Percentiles rank a stretch among this genome's conserved stretches.
phyloP scores from a whole-genome alignment of 345 rosid genomes.

The Atalantia buxifolia region DNA sequence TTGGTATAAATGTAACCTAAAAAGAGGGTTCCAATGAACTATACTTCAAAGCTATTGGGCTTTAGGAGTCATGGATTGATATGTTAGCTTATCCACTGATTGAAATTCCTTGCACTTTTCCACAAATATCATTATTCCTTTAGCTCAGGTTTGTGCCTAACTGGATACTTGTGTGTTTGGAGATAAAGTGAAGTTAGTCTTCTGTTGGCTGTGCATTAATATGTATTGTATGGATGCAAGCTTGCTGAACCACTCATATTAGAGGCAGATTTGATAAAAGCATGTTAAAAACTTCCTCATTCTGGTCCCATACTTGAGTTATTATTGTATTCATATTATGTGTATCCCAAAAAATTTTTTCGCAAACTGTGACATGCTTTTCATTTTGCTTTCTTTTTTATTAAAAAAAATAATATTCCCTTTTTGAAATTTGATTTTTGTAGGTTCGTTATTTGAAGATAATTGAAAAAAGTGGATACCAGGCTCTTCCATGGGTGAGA shows the following conservation, averaged over 20 bases:
- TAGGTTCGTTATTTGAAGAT: constrained; percentile 58
- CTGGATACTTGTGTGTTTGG: not conserved
- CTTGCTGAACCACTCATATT: not conserved
- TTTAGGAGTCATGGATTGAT: not conserved
- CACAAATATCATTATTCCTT: not conserved
- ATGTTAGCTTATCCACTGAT: not conserved
- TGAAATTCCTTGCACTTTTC: not conserved
- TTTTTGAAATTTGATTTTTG: not conserved
- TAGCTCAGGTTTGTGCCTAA: not conserved
- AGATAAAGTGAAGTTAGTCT: not conserved
- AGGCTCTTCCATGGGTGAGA: constrained; percentile 63
- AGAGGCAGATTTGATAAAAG: not conserved
- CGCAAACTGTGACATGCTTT: too few species aligned
- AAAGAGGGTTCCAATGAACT: not conserved
- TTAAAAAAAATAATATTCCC: not conserved
- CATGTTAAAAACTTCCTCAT: not conserved
- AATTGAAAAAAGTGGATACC: constrained; percentile 57
- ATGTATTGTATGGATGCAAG: not conserved
- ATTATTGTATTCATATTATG: not conserved
- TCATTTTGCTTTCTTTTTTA: not conserved
- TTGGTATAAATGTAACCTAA: not conserved
- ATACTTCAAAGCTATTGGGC: not conserved
- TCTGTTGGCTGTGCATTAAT: not conserved
- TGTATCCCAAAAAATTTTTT: not conserved
- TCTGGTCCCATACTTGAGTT: not conserved